These are phyloP conservation scores for Diaporthe sp. DNA, from an alignment of 2,329 filamentous ascomycete genomes.

Conservation along the genomic window DNA sequence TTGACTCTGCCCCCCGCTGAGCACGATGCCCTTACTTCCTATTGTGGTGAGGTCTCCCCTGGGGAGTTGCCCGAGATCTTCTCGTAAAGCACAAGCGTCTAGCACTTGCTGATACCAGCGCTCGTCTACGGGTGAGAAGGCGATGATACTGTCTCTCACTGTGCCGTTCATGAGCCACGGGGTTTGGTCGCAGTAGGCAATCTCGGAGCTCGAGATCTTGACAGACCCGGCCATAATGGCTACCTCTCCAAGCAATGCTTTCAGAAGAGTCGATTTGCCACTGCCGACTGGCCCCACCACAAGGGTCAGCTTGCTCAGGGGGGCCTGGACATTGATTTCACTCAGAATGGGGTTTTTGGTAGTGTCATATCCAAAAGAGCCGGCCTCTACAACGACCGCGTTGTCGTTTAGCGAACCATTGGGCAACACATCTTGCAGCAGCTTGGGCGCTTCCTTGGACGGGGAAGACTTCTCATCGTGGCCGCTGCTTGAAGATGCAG, in stretches of 20 bases:
- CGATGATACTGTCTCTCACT: constrained; percentile 43
- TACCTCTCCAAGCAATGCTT: constrained; percentile 44
- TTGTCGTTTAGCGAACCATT: not conserved
- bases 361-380: constrained; percentile 4
- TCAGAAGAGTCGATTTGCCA: constrained; percentile 46
- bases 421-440: not conserved
- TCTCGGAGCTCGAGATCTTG: not conserved
- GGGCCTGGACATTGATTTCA: not conserved
- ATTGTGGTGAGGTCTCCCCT: constrained; percentile 39
- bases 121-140: constrained; percentile 36
- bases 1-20: constrained; percentile 43
- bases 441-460: not conserved
- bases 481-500: constrained; percentile 1
- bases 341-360: not conserved
- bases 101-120: constrained; percentile 41
- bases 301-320: not conserved
- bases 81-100: constrained; percentile 35
- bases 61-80: constrained; percentile 38
- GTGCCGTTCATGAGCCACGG: constrained; percentile 46
- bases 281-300: constrained; percentile 45
- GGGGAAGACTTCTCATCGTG: constrained; percentile 7
- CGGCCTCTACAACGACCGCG: not conserved
- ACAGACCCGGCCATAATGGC: constrained; percentile 35
- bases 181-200: constrained; percentile 44
- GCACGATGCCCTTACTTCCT: constrained; percentile 41